Conservation (phyloP, 371 early-diverging fungal species). For the Mortierella sp. region DNA sequence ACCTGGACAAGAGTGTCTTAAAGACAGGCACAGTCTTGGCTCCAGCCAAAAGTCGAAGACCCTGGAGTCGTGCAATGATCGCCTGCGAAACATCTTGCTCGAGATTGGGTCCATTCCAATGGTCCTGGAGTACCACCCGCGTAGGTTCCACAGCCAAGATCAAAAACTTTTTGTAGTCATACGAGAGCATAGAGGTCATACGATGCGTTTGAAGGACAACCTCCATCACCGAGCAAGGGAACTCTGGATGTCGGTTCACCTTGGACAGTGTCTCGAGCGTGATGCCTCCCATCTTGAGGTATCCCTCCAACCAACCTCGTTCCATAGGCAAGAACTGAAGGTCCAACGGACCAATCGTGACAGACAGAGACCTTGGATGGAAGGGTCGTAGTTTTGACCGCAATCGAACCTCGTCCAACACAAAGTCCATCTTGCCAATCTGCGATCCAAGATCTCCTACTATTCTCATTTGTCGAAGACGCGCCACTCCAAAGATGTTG, state of each 20-base stretch:
- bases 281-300: constrained; percentile 37
- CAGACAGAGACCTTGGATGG: constrained; percentile 54
- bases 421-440: constrained; percentile 72
- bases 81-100: constrained; percentile 34
- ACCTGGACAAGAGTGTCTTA: constrained; percentile 23
- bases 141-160: constrained; percentile 40
- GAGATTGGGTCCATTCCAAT: constrained; percentile 47
- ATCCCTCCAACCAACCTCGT: constrained; percentile 48
- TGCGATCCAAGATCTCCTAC: constrained; percentile 81
- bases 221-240: constrained; percentile 49
- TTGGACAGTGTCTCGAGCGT: constrained; percentile 36
- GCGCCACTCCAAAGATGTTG: constrained; percentile 60
- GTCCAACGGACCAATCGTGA: constrained; percentile 58
- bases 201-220: constrained; percentile 35
- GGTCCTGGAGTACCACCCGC: constrained; percentile 38
- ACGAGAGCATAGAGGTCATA: constrained; percentile 46
- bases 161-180: constrained; percentile 47
- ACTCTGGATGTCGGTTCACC: constrained; percentile 26
- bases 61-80: constrained; percentile 34
- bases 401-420: constrained; percentile 59
- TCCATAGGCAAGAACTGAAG: constrained; percentile 42
- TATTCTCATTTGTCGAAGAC: constrained; percentile 61
- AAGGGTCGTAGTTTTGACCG: constrained; percentile 60
- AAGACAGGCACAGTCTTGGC: constrained; percentile 51
- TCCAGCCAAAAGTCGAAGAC: constrained; percentile 40